phyloP scores from a whole-genome alignment of 2,329 filamentous ascomycete genomes.

The Rutstroemia sp. region DNA sequence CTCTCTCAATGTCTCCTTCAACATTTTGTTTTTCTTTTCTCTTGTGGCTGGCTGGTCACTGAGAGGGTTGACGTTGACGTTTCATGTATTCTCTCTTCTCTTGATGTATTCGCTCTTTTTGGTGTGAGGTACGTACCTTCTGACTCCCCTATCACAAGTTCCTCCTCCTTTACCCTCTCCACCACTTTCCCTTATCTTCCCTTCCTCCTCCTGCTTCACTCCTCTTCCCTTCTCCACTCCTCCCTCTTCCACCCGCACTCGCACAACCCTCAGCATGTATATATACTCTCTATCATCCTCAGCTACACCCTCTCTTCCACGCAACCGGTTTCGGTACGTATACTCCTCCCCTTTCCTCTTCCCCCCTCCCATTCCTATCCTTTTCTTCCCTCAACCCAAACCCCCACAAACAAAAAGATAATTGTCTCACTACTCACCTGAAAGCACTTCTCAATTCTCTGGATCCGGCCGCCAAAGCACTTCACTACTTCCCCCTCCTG shows the following conservation, averaged over 20 bases:
- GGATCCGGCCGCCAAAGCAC: not conserved
- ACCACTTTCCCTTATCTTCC: not conserved
- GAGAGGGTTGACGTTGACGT: not conserved
- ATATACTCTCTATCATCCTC: not conserved
- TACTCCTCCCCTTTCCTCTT: not conserved
- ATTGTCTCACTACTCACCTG: slow-evolving; percentile 26
- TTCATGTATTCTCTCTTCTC: slow-evolving; percentile 10
- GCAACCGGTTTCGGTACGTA: slow-evolving; percentile 14
- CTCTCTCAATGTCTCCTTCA: slow-evolving; percentile 18
- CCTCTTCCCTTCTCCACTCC: not conserved
- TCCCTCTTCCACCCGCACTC: not conserved
- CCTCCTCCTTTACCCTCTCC: not conserved
- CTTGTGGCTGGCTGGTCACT: slow-evolving; percentile 12
- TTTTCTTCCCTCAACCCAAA: not conserved
- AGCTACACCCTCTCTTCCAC: not conserved
- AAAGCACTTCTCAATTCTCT: slow-evolving; percentile 18
- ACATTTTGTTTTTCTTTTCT: slow-evolving; percentile 5
- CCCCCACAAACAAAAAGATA: not conserved
- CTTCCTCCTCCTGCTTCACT: not conserved
- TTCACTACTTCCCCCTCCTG: not conserved
- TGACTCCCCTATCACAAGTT: not conserved
- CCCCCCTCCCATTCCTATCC: not conserved
- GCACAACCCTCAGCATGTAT: not conserved
- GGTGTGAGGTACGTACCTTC: slow-evolving; percentile 25
- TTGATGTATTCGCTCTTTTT: slow-evolving; percentile 4